Conservation (phyloP, 331 rosid species). For the Erythrophleum ivorense region DNA sequence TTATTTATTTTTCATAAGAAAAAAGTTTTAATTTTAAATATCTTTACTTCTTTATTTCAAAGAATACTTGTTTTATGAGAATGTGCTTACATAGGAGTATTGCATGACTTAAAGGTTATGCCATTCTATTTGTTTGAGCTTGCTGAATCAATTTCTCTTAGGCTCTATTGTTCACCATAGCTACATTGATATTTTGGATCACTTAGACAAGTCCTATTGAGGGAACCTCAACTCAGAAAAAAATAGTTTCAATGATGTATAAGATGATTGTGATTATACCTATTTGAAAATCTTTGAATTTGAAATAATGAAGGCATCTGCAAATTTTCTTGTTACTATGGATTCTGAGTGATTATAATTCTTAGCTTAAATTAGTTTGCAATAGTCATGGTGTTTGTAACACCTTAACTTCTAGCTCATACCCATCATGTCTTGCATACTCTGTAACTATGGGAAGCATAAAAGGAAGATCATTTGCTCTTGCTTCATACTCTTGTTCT, state of each 20-base stretch:
- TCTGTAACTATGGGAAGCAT: too few relatives aligned
- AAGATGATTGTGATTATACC: constrained; percentile 25
- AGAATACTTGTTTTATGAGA: constrained; percentile 5
- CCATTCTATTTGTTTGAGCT: constrained; percentile 15
- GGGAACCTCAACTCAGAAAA: neutral
- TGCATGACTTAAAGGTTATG: constrained; percentile 15
- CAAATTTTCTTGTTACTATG: constrained; percentile 23
- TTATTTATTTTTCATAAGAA: neutral
- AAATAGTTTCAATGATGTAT: constrained; percentile 11
- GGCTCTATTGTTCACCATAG: too few relatives aligned
- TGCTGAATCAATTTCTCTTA: neutral
- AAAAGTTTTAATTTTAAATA: neutral
- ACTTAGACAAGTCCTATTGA: too few relatives aligned
- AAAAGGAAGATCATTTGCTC: too few relatives aligned
- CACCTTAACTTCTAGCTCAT: too few relatives aligned
- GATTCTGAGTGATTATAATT: constrained; percentile 22
- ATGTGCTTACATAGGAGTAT: constrained; percentile 1
- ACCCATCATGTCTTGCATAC: too few relatives aligned
- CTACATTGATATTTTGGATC: too few relatives aligned
- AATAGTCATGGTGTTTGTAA: constrained; percentile 37
- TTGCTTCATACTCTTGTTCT: too few relatives aligned
- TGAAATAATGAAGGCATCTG: constrained; percentile 30
- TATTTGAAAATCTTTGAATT: constrained; percentile 39
- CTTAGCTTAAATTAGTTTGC: constrained; percentile 20
- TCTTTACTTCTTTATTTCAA: constrained; percentile 16